These are phyloP conservation scores for Cinnamomum chago DNA, from an alignment of 164 flowering plant species.

Conservation along the genomic window DNA sequence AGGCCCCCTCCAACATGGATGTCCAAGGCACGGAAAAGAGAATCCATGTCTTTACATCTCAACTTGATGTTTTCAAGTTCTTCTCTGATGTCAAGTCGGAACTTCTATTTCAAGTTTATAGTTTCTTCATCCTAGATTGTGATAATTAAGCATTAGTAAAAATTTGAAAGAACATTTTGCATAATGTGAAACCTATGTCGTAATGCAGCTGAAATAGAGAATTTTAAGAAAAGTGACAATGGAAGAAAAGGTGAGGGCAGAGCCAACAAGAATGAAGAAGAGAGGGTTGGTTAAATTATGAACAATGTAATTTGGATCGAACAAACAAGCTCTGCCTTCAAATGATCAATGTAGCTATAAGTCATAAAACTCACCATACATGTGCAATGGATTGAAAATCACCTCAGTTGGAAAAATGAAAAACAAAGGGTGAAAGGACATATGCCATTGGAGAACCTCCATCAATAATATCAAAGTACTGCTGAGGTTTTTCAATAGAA, in stretches of 20 bases:
- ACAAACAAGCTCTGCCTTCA: neutral
- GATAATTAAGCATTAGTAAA: conserved; percentile 4
- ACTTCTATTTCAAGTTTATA: conserved; percentile 65
- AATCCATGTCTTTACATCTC: conserved; percentile 57
- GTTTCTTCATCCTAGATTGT: conserved; percentile 62
- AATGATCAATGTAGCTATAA: too few relatives aligned
- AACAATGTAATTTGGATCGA: neutral
- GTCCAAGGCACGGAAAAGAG: conserved; percentile 71
- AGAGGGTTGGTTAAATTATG: neutral
- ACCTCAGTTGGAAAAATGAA: neutral
- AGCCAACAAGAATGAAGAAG: neutral
- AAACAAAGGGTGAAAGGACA: neutral
- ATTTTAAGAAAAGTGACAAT: neutral
- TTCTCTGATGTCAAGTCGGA: conserved; percentile 52
- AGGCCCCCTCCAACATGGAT: conserved; percentile 48
- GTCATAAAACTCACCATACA: neutral
- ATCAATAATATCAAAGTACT: too few relatives aligned
- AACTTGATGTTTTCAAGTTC: conserved; percentile 55
- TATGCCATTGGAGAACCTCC: neutral
- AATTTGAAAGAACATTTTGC: neutral
- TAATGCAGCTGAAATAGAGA: neutral
- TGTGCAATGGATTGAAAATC: neutral
- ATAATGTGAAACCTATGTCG: neutral
- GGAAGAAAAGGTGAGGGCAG: neutral
- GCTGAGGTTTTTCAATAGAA: neutral